Base-by-base conservation (phyloP, 208 protist species). In the Trypanosoma cruzi region DNA sequence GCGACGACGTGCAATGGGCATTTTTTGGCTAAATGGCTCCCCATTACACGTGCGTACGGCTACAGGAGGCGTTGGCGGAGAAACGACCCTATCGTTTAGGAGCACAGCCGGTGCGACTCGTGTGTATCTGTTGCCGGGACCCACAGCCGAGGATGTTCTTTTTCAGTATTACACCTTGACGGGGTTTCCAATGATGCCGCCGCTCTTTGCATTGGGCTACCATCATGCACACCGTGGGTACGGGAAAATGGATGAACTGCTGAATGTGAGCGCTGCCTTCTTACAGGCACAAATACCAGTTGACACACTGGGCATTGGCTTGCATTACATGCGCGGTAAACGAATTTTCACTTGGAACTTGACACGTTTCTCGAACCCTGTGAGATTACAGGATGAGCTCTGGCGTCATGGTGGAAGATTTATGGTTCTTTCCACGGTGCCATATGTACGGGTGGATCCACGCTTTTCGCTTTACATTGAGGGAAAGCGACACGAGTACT, bases 371-470 rank as follows among this genome's bases (percentile, higher is more conserved):
- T 87, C 96, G n/a, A 85, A 93, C 24, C 94, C 97, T 28, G 61
- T 84, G 32, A 26, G 44, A 14, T 90, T 99, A 91, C 90, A 97
- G 73, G 42, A 92, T 10, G 57, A 77, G 11, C 29, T 86, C 0
- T 80, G 99, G 54, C 81, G 79, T 10, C 22, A 54, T 32, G 95
- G 94, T 18, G 88, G 95, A 4, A 77, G 88, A 58, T 86, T 96
- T 77, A 77, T 99, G 68, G 90, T 99, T n/a, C 93, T 92, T 16
- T 99, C 99, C 69, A 85, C 97, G 8, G 96, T 98, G 54, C 98
- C 98, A 28, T 98, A 99, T 61, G 95, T 99, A 73, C 98, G 98
- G 72, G 62, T 83, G 13, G 86, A 75, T 49, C 37, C 32, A 6
- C 80, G 66, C 63, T 97, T 89, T 32, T 79, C 86, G 4, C 68